phyloP scores from a whole-genome alignment of 2,329 filamentous ascomycete genomes.

The Penicillium aurantiogriseum region DNA sequence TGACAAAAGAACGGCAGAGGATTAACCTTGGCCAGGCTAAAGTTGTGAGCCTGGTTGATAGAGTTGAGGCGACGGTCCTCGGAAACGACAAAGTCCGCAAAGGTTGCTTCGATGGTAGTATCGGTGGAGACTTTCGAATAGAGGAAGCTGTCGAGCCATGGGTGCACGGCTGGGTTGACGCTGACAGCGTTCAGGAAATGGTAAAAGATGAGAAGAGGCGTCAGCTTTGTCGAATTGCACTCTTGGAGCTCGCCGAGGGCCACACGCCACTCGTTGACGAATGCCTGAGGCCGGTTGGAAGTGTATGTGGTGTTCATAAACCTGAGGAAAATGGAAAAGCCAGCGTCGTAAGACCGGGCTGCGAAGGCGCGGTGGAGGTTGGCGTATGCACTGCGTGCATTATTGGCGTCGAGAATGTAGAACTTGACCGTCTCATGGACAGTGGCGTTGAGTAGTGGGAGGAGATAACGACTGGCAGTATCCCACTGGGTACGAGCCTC shows the following conservation, averaged over 20 bases:
- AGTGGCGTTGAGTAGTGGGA: not conserved
- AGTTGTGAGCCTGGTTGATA: not conserved
- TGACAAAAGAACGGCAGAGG: not conserved
- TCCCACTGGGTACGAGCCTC: not conserved
- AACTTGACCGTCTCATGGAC: not conserved
- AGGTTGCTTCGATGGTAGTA: not conserved
- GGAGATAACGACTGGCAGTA: not conserved
- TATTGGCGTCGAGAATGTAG: not conserved
- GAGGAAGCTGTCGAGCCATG: not conserved
- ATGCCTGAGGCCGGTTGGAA: not conserved
- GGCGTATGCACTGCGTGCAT: not conserved
- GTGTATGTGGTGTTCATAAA: not conserved
- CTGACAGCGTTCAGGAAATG: not conserved
- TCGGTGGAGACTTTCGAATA: not conserved
- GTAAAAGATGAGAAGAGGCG: not conserved
- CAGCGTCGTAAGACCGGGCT: not conserved
- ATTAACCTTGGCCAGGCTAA: not conserved
- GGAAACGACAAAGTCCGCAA: not conserved
- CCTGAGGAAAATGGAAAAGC: not conserved
- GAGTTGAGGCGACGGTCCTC: not conserved
- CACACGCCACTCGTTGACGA: not conserved
- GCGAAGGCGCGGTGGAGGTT: not conserved
- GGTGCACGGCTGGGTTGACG: not conserved
- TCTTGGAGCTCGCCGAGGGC: not conserved
- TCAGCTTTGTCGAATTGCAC: not conserved